phyloP scores from a whole-genome alignment of 1,284 basidiomycete species.

The Pascua sp. region DNA sequence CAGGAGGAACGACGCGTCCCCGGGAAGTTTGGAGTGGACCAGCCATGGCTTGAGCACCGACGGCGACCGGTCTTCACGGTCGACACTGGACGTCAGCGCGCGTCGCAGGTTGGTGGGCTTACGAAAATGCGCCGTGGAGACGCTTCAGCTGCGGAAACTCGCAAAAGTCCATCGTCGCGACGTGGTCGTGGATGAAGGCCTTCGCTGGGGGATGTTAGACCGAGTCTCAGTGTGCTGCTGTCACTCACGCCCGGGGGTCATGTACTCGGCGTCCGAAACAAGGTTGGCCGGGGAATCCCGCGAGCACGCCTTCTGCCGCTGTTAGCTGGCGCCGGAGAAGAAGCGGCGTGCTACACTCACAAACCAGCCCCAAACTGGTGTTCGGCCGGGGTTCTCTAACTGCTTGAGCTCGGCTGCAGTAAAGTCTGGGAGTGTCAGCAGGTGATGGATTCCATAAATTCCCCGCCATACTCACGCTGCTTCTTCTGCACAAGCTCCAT shows the following conservation, averaged over 20 bases:
- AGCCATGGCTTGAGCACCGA: conserved; percentile 44
- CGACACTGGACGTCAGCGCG: conserved; percentile 22
- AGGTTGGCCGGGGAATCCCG: conserved; percentile 46
- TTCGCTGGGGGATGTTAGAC: conserved; percentile 14
- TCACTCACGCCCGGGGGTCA: conserved; percentile 1
- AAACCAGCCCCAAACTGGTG: conserved; percentile 47
- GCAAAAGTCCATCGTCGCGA: conserved; percentile 54
- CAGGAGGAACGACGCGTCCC: conserved; percentile 44
- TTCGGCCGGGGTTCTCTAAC: conserved; percentile 46
- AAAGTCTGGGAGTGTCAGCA: conserved; percentile 38
- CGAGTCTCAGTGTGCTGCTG: no score
- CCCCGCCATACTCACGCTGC: conserved; percentile 38
- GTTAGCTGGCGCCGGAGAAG: neutral
- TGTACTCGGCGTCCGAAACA: conserved; percentile 37
- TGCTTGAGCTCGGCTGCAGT: conserved; percentile 42
- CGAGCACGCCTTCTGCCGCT: conserved; percentile 42
- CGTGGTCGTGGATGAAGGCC: conserved; percentile 52
- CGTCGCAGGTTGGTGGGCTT: neutral
- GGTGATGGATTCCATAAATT: neutral
- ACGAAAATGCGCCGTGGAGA: conserved; percentile 47
- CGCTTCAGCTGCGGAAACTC: conserved; percentile 50
- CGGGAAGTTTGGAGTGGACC: conserved; percentile 48
- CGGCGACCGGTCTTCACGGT: conserved; percentile 45
- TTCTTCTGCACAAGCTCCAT: conserved; percentile 44
- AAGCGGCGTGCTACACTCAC: conserved; percentile 24